Conservation (phyloP, 164 flowering plant genomes). For the Taxillus chinensis region DNA sequence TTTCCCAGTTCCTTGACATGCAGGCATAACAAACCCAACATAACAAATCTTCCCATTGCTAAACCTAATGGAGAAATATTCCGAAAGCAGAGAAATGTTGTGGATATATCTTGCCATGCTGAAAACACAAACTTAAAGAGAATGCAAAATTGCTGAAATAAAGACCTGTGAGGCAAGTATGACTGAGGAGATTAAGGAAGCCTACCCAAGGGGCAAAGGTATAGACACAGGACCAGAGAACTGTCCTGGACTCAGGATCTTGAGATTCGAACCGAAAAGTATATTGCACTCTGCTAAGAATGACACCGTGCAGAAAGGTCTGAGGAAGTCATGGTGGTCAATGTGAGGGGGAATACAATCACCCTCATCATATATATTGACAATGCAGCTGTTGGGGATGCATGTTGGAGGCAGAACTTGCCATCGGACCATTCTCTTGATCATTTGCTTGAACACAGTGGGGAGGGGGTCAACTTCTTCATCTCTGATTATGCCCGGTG, state of each 20-base stretch:
- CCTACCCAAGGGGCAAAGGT: conserved; percentile 53
- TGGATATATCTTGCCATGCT: too few relatives aligned
- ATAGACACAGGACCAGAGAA: conserved; percentile 46
- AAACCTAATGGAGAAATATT: too few relatives aligned
- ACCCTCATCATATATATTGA: conserved; percentile 51
- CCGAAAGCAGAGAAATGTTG: too few relatives aligned
- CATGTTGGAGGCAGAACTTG: conserved; percentile 38
- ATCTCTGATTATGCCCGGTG: conserved; percentile 52
- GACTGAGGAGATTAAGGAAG: neutral
- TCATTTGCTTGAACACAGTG: conserved; percentile 30
- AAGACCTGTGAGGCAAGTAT: neutral
- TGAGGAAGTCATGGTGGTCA: conserved; percentile 50
- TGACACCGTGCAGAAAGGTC: conserved; percentile 56
- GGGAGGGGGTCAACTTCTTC: conserved; percentile 62
- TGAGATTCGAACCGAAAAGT: conserved; percentile 38
- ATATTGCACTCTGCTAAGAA: conserved; percentile 43
- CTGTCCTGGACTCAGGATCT: conserved; percentile 27
- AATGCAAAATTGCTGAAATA: too few relatives aligned
- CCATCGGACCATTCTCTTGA: conserved; percentile 42
- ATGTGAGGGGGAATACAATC: conserved; percentile 65
- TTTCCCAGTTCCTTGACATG: too few relatives aligned
- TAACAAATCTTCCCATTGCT: too few relatives aligned
- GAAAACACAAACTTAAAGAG: neutral
- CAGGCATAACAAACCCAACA: too few relatives aligned
- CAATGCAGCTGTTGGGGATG: conserved; percentile 51